phyloP scores from a whole-genome alignment of 441 rosid species.

The Codiaeum variegatum region DNA sequence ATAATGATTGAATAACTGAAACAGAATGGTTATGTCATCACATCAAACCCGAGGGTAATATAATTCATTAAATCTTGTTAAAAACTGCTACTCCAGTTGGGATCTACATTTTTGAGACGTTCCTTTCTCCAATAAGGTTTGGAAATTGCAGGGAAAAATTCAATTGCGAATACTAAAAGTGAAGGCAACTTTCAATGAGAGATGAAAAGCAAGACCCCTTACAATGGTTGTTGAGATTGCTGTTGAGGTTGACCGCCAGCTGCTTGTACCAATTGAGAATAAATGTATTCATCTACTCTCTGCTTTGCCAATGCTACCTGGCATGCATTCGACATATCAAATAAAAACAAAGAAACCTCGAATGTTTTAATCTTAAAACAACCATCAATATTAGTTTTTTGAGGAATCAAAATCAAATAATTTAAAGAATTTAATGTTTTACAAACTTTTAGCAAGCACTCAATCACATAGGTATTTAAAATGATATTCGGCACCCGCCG shows the following conservation, averaged over 20 bases:
- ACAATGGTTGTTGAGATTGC: slow-evolving; percentile 30
- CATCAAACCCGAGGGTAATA: background rate
- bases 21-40: background rate
- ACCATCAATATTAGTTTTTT: background rate
- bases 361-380: background rate
- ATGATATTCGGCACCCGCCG: background rate
- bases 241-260: slow-evolving; percentile 33
- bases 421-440: background rate
- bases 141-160: background rate
- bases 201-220: slow-evolving; percentile 5
- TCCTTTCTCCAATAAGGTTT: background rate
- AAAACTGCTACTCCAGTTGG: background rate
- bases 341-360: background rate
- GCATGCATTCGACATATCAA: background rate
- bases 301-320: slow-evolving; percentile 69
- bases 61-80: background rate
- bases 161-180: too few relatives aligned
- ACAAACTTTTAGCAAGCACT: background rate
- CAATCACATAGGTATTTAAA: background rate
- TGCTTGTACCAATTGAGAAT: slow-evolving; percentile 49
- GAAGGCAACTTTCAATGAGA: too few relatives aligned
- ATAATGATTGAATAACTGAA: background rate
- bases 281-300: slow-evolving; percentile 58
- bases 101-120: background rate
- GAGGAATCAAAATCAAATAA: background rate